Percentiles rank a stretch among this genome's conserved stretches.
Evolutionary conservation across 805 yeast species (phyloP).

Genomic region (Candida insectalens): DNA sequence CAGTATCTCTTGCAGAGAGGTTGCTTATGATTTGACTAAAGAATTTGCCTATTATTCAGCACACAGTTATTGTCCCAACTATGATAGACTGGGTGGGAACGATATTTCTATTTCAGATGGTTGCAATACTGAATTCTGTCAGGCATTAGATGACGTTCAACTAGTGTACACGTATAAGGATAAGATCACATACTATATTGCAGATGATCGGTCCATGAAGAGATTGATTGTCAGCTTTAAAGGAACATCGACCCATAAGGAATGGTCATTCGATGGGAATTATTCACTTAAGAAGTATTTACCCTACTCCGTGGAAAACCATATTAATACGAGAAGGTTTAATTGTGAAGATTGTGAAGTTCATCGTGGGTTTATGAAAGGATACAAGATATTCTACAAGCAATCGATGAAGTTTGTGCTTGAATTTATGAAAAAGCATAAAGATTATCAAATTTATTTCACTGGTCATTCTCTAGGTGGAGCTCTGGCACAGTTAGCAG

Average conservation of each 20-base stretch:
- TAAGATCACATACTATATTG: not conserved
- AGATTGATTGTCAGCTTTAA: slow-evolving; percentile 5
- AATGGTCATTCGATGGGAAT: slow-evolving; percentile 6
- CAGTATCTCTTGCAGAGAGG: too few species aligned
- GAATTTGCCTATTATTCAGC: slow-evolving; percentile 1
- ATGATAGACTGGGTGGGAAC: slow-evolving; percentile 1
- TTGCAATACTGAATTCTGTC: slow-evolving; percentile 7
- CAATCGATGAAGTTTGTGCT: slow-evolving; percentile 1
- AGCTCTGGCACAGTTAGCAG: slow-evolving; percentile 53
- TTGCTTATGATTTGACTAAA: slow-evolving; percentile 1
- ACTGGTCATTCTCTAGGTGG: slow-evolving; percentile 48
- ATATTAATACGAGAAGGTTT: not conserved
- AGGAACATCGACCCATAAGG: slow-evolving; percentile 5
- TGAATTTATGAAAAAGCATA: slow-evolving; percentile 6
- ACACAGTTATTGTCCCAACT: slow-evolving; percentile 3
- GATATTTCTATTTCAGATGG: not conserved
- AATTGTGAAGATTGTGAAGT: slow-evolving; percentile 1
- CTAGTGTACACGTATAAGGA: not conserved
- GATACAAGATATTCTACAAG: slow-evolving; percentile 4
- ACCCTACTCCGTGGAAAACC: slow-evolving; percentile 2
- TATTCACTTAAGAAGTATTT: slow-evolving; percentile 2
- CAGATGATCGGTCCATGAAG: slow-evolving; percentile 2
- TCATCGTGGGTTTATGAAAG: slow-evolving; percentile 7
- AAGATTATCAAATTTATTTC: slow-evolving; percentile 27
- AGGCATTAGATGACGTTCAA: not conserved